These are phyloP conservation scores for Pachysandra terminalis DNA, from an alignment of 164 flowering plant genomes.

Conservation along the genomic window DNA sequence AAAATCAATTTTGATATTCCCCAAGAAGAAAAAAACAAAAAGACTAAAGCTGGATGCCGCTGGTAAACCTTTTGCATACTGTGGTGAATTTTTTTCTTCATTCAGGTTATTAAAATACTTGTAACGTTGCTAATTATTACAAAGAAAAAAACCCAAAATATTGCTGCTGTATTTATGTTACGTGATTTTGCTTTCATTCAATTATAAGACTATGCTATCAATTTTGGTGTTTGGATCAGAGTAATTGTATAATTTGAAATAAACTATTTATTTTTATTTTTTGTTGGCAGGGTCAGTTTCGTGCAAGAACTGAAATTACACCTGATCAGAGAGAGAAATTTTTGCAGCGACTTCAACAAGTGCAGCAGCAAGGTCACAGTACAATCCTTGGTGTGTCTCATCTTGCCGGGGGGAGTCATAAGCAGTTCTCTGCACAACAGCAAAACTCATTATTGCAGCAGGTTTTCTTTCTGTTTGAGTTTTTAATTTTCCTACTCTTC, in stretches of 20 bases:
- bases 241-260: constrained; percentile 4
- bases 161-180: too few relatives aligned
- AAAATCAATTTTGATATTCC: too few relatives aligned
- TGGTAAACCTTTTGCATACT: background rate
- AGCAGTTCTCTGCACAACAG: constrained; percentile 71
- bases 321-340: constrained; percentile 95
- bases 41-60: background rate
- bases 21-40: too few relatives aligned
- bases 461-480: constrained; percentile 35
- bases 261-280: constrained; percentile 3
- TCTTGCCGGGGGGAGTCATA: constrained; percentile 61
- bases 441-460: constrained; percentile 80
- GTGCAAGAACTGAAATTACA: constrained; percentile 89
- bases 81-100: background rate
- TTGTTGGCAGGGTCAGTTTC: constrained; percentile 56
- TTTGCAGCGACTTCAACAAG: constrained; percentile 78
- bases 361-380: constrained; percentile 75
- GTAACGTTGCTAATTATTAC: background rate
- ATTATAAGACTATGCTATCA: background rate
- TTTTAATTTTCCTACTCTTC: background rate
- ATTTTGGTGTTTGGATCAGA: constrained; percentile 4
- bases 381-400: constrained; percentile 61
- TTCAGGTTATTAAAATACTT: background rate
- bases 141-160: too few relatives aligned
- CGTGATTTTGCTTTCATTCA: too few relatives aligned